Conservation (phyloP, 2,329 filamentous ascomycete species). For the Colletotrichum chrysophilum region DNA sequence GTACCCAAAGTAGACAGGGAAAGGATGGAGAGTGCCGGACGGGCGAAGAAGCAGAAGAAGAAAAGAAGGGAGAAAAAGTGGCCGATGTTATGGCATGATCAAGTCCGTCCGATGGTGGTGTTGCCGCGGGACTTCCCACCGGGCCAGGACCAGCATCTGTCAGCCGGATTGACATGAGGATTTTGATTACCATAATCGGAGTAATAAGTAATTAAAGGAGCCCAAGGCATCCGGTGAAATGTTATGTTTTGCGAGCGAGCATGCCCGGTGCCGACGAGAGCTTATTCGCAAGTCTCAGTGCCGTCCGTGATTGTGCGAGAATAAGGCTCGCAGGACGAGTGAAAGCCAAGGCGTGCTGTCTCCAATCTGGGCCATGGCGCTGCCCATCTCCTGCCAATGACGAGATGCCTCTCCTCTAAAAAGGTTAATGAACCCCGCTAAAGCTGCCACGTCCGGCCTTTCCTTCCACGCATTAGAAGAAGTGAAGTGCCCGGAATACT, state of each 20-base stretch:
- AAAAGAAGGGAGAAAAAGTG: neutral
- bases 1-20: neutral
- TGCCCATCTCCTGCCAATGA: slow-evolving; percentile 19
- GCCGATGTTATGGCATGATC: neutral
- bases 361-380: slow-evolving; percentile 14
- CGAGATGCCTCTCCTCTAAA: slow-evolving; percentile 16
- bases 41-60: neutral
- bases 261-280: neutral
- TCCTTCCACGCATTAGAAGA: neutral
- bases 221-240: neutral
- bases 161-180: neutral
- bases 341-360: neutral
- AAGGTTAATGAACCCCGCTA: slow-evolving; percentile 22
- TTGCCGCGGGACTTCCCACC: slow-evolving; percentile 6
- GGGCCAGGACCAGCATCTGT: neutral
- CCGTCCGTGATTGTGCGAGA: neutral
- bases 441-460: slow-evolving; percentile 21
- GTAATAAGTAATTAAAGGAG: neutral
- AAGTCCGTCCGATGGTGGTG: slow-evolving; percentile 8
- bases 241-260: neutral
- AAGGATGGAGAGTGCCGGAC: neutral
- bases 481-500: neutral
- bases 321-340: neutral
- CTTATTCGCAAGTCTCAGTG: neutral
- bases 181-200: neutral